Conservation (phyloP, 768 basidiomycete species). For the Pilatotrama ljubarskyi region DNA sequence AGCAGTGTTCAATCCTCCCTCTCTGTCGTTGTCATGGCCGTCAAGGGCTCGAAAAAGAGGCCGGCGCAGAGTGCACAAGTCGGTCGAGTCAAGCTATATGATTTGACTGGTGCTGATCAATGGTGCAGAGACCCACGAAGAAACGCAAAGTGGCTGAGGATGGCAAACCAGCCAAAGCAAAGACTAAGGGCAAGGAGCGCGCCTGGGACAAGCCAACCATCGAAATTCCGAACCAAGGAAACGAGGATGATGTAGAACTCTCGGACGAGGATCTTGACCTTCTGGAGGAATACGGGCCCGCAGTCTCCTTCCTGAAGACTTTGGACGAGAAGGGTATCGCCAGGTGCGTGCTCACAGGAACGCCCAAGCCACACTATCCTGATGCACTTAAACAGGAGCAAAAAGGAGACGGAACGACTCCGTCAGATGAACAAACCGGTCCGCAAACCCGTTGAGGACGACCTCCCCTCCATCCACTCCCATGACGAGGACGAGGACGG, state of each 20-base stretch:
- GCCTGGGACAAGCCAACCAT: conserved; percentile 60
- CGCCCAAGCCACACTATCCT: conserved; percentile 7
- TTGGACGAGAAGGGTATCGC: conserved; percentile 82
- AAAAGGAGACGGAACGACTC: conserved; percentile 75
- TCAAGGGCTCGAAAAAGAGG: conserved; percentile 31
- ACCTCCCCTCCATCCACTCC: conserved; percentile 70
- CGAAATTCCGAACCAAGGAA: conserved; percentile 52
- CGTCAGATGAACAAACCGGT: conserved; percentile 65
- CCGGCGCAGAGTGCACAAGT: conserved; percentile 35
- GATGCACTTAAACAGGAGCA: conserved; percentile 57
- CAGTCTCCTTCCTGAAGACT: conserved; percentile 63
- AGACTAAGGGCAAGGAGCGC: conserved; percentile 55
- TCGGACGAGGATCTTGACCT: conserved; percentile 74
- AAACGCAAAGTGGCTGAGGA: conserved; percentile 54
- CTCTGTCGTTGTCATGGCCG: conserved; percentile 18
- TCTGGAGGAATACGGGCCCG: conserved; percentile 61
- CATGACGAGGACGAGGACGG: conserved; percentile 61
- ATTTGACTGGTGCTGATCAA: not conserved
- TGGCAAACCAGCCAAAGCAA: conserved; percentile 32
- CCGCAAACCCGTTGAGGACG: conserved; percentile 46
- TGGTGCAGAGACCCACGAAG: conserved; percentile 49
- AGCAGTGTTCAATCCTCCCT: not conserved
- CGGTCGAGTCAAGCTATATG: not conserved
- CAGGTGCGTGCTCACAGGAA: conserved; percentile 48
- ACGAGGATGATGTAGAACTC: conserved; percentile 53